A percentile compares a stretch with the other conserved stretches of the same genome.
Evolutionary conservation across 805 yeast genomes (phyloP).

Genomic region (Candida jianshihensis): DNA sequence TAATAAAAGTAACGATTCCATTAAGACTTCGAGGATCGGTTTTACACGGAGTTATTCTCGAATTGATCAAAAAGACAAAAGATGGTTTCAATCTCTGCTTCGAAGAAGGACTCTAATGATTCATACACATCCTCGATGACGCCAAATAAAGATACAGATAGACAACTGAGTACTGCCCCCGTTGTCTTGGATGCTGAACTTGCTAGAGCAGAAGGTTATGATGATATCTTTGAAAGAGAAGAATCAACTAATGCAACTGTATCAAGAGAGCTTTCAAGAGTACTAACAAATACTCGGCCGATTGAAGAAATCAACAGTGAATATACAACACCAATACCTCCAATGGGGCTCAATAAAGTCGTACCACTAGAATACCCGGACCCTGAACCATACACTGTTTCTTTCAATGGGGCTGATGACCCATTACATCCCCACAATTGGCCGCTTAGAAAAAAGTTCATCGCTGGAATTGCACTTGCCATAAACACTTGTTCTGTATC

Average conservation of each 20-base stretch:
- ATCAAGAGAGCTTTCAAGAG: constrained; percentile 33
- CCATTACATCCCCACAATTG: constrained; percentile 80
- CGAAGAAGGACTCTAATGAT: too few species aligned
- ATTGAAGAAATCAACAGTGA: constrained; percentile 24
- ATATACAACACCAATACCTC: constrained; percentile 35
- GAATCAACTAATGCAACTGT: constrained; percentile 12
- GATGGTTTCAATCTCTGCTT: too few species aligned
- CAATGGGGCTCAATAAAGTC: constrained; percentile 62
- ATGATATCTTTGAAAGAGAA: constrained; percentile 2
- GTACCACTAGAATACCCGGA: constrained; percentile 43
- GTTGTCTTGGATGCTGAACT: not conserved
- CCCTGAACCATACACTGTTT: constrained; percentile 57
- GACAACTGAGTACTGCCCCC: not conserved
- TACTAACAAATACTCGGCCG: constrained; percentile 31
- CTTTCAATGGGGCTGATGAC: constrained; percentile 73
- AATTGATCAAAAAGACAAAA: too few species aligned
- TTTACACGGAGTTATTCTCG: too few species aligned
- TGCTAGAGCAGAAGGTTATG: constrained; percentile 2
- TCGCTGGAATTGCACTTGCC: constrained; percentile 40
- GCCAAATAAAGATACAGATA: too few species aligned
- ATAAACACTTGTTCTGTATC: constrained; percentile 45
- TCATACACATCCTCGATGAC: too few species aligned
- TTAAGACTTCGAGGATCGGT: too few species aligned
- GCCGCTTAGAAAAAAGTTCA: constrained; percentile 42
- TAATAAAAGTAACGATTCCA: too few species aligned